These are phyloP conservation scores for Boletus bicolor DNA, from an alignment of 768 basidiomycete species.

Conservation along the genomic window DNA sequence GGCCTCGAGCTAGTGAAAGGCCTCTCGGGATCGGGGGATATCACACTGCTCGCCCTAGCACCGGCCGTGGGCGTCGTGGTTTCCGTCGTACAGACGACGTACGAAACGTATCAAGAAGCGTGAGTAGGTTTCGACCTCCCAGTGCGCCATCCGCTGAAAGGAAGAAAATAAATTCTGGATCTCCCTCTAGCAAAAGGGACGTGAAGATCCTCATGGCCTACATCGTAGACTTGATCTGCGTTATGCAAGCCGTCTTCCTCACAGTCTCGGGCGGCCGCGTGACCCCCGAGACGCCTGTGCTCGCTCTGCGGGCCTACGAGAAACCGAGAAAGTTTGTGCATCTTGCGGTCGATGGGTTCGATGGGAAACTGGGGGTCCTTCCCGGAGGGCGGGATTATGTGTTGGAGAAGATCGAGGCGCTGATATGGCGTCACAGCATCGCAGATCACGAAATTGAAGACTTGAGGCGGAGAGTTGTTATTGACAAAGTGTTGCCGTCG, in stretches of 20 bases:
- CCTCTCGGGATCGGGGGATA: not conserved
- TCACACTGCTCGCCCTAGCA: not conserved
- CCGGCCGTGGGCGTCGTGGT: not conserved
- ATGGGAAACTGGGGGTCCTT: not conserved
- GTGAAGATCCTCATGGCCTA: slow-evolving; percentile 15
- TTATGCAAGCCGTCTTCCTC: slow-evolving; percentile 15
- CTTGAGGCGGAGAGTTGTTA: not conserved
- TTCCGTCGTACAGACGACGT: not conserved
- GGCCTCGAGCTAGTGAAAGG: not conserved
- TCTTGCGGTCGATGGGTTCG: not conserved
- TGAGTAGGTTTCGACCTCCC: not conserved
- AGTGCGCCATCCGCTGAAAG: not conserved
- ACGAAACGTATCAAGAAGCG: slow-evolving; percentile 4
- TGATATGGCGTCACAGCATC: slow-evolving; percentile 13
- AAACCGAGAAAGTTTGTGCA: not conserved
- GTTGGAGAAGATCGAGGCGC: slow-evolving; percentile 10
- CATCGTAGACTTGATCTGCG: slow-evolving; percentile 12
- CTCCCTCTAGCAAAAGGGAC: slow-evolving; percentile 1
- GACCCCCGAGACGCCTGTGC: not conserved
- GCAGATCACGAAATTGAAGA: slow-evolving; percentile 4
- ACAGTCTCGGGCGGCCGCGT: not conserved
- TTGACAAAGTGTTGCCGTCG: not conserved
- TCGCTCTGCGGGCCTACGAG: slow-evolving; percentile 3
- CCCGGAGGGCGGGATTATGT: slow-evolving; percentile 8
- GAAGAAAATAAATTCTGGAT: not conserved